Conservation (phyloP, 192 early-diverging fungal species). For the Phlyctochytrium bullatum region DNA sequence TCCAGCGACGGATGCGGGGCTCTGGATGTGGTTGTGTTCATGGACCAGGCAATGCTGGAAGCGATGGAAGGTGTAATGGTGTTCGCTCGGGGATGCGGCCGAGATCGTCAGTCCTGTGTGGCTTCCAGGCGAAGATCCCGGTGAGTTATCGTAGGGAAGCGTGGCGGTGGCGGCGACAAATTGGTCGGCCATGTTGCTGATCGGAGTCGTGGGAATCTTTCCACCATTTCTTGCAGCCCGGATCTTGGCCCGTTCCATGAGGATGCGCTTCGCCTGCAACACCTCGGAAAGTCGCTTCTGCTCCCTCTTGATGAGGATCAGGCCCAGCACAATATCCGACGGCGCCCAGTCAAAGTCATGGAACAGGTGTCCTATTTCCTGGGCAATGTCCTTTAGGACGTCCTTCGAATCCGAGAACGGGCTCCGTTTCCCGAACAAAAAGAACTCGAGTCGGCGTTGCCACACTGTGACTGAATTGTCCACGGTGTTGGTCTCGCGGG, state of each 20-base stretch:
- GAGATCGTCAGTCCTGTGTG: too few relatives aligned
- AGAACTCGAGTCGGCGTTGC: conserved; percentile 20
- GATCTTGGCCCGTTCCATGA: background rate
- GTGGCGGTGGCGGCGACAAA: background rate
- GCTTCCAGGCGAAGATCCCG: too few relatives aligned
- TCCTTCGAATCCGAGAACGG: conserved; percentile 10
- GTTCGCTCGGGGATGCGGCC: too few relatives aligned
- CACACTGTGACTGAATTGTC: conserved; percentile 17
- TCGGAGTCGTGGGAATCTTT: too few relatives aligned
- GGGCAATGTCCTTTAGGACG: conserved; percentile 19
- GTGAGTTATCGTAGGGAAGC: too few relatives aligned
- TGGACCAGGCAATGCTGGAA: too few relatives aligned
- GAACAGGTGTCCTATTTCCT: conserved; percentile 20
- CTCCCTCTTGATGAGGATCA: conserved; percentile 34
- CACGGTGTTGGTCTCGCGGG: background rate
- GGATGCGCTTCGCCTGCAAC: background rate
- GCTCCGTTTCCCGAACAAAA: background rate
- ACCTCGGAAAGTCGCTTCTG: conserved; percentile 18
- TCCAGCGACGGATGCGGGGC: too few relatives aligned
- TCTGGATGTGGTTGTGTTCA: too few relatives aligned
- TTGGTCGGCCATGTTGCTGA: too few relatives aligned
- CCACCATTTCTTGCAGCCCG: background rate
- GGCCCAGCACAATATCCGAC: conserved; percentile 30
- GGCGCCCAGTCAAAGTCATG: conserved; percentile 39
- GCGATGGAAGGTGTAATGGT: too few relatives aligned